A percentile compares a stretch with the other conserved stretches of the same genome.
Evolutionary conservation across 1,284 basidiomycete species (phyloP).

Genomic region (Phylloporus sp.): DNA sequence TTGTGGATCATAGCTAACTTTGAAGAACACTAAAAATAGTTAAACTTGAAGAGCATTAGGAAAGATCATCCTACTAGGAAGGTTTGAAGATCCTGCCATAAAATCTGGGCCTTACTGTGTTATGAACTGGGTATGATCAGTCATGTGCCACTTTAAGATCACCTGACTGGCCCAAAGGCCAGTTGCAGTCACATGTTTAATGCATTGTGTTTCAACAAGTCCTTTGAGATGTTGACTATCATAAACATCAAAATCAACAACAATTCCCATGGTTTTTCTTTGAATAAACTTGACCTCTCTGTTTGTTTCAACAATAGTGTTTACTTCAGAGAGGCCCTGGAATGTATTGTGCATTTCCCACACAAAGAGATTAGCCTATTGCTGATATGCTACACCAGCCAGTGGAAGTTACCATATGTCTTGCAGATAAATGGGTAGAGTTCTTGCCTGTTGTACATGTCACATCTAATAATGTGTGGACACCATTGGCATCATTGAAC

Average conservation of each 20-base stretch:
- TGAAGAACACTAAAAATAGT: neutral
- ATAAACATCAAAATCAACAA: neutral
- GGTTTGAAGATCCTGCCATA: neutral
- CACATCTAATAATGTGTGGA: neutral
- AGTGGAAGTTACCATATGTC: neutral
- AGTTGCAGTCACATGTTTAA: neutral
- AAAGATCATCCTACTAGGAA: too few relatives aligned
- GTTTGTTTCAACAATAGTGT: neutral
- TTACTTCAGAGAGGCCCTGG: neutral
- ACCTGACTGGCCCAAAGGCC: too few relatives aligned
- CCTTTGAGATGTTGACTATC: neutral
- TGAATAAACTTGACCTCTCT: neutral
- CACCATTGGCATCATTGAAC: too few relatives aligned
- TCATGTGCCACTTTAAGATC: too few relatives aligned
- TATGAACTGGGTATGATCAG: neutral
- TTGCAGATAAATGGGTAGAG: neutral
- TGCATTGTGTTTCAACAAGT: neutral
- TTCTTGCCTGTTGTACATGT: slow-evolving; percentile 1
- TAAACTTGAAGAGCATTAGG: neutral
- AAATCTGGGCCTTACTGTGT: neutral
- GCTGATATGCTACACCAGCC: neutral
- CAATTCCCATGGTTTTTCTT: neutral
- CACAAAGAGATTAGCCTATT: neutral
- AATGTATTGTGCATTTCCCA: neutral
- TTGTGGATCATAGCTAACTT: neutral